Evolutionary conservation across 345 rosid species (phyloP), one percentile per base, ranked within the genome.

Genomic region (Camelina laxa): DNA sequence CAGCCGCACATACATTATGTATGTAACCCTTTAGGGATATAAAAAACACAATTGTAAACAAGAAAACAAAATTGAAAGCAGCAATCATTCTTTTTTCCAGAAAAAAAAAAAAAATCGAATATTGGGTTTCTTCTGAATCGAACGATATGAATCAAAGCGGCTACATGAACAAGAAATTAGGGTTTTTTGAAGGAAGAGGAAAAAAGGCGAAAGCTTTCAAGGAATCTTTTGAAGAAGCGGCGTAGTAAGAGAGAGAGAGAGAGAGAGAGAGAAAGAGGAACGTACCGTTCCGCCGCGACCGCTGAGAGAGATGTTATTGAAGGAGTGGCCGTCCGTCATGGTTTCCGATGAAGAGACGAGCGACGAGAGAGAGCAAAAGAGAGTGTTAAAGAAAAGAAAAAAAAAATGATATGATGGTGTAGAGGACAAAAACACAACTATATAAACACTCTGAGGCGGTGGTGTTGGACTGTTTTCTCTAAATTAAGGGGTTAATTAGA

Each of bases 221-320:
- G 14, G 60, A 24, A 22, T 4, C 33, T 24, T 16, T 16, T 12
- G 36, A 15, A 35, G 3, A 10, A 27, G 33, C 59, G 45, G 39
- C 64, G 59, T 30, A 0, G 5, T 38, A 10, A 13, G 24, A 61
- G 55, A 66, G 0, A 38, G 0, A 47, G 47, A 10, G 15, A 41
- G 21, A 48, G 68, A 39, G 16, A 63, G 24, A 27, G 68, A 39
- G 16, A 63, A 3, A 27, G 20, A 19, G 48, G 66, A 22, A 4
- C 80, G 72, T 20, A 90, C 97, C 27, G 94, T 78, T 80, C 97
- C 96, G 14, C 96, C 97, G 10, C 92, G 94, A 31, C 97, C 94
- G 2, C 92, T 88, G 69, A 92, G 91, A 24, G 92, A 88, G 80
- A 92, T 90, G 39, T 82, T 92, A 79, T 89, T 90, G 78, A 88